A percentile compares a stretch with the other conserved stretches of the same genome.
phyloP scores from a whole-genome alignment of 2,329 filamentous ascomycete genomes.

The Penicillium sp. region DNA sequence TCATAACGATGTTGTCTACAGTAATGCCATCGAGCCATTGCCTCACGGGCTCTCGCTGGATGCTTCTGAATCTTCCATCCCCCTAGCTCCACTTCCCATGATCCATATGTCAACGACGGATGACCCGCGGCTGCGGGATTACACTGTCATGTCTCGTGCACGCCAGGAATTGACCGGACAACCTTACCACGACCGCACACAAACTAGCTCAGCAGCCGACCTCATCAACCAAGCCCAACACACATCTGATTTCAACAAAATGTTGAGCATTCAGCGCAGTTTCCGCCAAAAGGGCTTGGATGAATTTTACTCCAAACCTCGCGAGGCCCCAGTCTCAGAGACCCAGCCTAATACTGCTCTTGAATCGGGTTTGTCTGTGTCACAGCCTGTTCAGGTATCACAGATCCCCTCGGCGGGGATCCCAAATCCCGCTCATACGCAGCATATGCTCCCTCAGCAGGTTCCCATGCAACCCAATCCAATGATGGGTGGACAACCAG shows the following conservation, averaged over 20 bases:
- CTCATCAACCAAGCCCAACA: conserved; percentile 84
- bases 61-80: conserved; percentile 60
- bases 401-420: conserved; percentile 37
- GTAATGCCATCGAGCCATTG: conserved; percentile 68
- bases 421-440: conserved; percentile 36
- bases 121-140: conserved; percentile 75
- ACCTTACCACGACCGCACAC: conserved; percentile 82
- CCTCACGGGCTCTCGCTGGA: conserved; percentile 70
- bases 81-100: conserved; percentile 73
- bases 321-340: conserved; percentile 68
- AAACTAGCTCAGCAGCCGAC: conserved; percentile 72
- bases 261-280: conserved; percentile 74
- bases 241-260: conserved; percentile 86
- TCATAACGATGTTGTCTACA: conserved; percentile 86
- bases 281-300: conserved; percentile 78
- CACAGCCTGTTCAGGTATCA: conserved; percentile 42
- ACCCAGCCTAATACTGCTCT: conserved; percentile 32
- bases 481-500: conserved; percentile 53
- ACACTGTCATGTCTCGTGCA: conserved; percentile 77
- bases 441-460: conserved; percentile 44
- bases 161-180: conserved; percentile 87
- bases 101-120: conserved; percentile 78
- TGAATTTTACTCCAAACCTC: conserved; percentile 76
- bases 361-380: conserved; percentile 38
- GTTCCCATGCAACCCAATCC: conserved; percentile 24